Conservation (phyloP, 176 grass and related monocot genomes). For the Musa itinerans region DNA sequence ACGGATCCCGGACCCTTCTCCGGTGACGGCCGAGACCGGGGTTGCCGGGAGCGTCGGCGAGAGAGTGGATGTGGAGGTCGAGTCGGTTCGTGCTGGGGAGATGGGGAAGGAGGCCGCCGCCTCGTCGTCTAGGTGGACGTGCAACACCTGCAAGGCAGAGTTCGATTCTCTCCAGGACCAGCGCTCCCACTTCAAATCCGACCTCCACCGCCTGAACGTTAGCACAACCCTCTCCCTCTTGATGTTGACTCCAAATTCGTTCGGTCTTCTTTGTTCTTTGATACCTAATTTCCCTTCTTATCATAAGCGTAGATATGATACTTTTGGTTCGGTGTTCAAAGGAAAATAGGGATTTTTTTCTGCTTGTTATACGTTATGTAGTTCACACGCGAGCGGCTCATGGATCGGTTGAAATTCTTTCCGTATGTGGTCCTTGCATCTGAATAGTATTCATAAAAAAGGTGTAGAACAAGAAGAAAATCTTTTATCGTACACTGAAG, state of each 20-base stretch:
- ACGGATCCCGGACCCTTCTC: conserved; percentile 7
- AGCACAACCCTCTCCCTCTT: background rate
- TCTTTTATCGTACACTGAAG: background rate
- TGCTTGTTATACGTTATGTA: background rate
- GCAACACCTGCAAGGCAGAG: conserved; percentile 64
- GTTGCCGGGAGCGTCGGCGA: background rate
- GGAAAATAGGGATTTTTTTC: background rate
- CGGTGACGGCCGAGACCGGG: background rate
- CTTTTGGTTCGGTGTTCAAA: background rate
- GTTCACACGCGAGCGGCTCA: background rate
- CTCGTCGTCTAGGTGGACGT: conserved; percentile 58
- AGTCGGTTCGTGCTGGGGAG: background rate
- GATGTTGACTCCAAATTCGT: background rate
- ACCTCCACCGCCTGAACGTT: conserved; percentile 93
- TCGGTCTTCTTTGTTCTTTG: background rate
- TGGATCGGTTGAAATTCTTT: background rate
- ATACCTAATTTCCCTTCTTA: background rate
- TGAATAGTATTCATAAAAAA: background rate
- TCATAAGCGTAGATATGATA: background rate
- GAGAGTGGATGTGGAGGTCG: background rate
- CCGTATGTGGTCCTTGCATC: background rate
- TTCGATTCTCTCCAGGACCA: conserved; percentile 89
- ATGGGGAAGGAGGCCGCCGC: conserved; percentile 22
- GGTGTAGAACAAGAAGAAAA: too few relatives aligned
- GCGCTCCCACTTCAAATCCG: conserved; percentile 92